Conservation (phyloP, 352 stramenopile species). For the Phytophthora syringae region DNA sequence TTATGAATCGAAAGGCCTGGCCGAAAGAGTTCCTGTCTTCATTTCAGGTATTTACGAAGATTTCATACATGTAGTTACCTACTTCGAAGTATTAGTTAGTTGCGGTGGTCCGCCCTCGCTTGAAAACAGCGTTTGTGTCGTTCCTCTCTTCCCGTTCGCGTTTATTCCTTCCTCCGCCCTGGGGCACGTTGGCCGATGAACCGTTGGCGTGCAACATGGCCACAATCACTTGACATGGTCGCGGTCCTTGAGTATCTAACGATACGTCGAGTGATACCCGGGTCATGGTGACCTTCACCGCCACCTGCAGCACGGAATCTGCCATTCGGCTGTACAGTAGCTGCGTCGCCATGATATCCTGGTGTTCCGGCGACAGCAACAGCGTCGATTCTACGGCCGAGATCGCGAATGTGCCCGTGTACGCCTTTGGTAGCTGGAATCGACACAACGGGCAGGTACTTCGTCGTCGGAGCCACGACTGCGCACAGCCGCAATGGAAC, state of each 20-base stretch:
- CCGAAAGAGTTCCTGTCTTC: not conserved
- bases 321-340: slow-evolving; percentile 42
- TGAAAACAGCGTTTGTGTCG: slow-evolving; percentile 5
- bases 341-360: slow-evolving; percentile 39
- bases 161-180: slow-evolving; percentile 1
- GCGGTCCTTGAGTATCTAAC: slow-evolving; percentile 35
- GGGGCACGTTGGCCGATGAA: not conserved
- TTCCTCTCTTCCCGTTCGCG: slow-evolving; percentile 11
- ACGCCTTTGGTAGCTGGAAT: slow-evolving; percentile 82
- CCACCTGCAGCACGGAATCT: slow-evolving; percentile 45
- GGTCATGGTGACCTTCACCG: slow-evolving; percentile 68
- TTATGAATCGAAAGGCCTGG: not conserved
- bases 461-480: slow-evolving; percentile 91
- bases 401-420: slow-evolving; percentile 70
- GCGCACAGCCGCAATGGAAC: slow-evolving; percentile 93
- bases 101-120: slow-evolving; percentile 12
- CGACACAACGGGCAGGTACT: slow-evolving; percentile 94
- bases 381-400: slow-evolving; percentile 66
- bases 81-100: too few relatives aligned
- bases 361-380: slow-evolving; percentile 53
- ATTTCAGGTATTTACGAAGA: slow-evolving; percentile 1
- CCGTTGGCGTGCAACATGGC: slow-evolving; percentile 62
- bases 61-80: not conserved
- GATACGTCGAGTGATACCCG: slow-evolving; percentile 44
- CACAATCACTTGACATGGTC: slow-evolving; percentile 65